Evolutionary conservation across 352 stramenopile species (phyloP).

Genomic region (Phytopythium ostracodes): DNA sequence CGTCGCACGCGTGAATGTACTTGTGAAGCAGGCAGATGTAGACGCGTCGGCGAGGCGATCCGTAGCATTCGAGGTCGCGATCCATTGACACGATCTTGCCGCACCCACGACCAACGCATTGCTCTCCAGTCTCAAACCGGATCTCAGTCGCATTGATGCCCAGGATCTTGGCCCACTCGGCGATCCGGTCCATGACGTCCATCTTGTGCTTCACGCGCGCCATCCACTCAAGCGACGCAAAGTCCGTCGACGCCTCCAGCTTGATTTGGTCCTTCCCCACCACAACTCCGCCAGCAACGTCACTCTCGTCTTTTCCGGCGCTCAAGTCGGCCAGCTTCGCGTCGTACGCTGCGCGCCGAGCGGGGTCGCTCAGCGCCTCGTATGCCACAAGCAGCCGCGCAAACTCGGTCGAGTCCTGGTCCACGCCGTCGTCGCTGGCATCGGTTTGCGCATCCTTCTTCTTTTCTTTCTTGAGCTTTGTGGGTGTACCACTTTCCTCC

Average conservation of each 20-base stretch:
- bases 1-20: constrained; percentile 81
- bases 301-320: constrained; percentile 1
- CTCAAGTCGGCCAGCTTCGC: constrained; percentile 29
- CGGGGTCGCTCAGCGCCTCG: constrained; percentile 66
- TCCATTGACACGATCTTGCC: constrained; percentile 86
- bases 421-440: constrained; percentile 9
- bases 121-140: constrained; percentile 68
- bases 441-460: neutral
- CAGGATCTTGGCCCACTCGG: constrained; percentile 67
- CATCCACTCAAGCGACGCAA: constrained; percentile 82
- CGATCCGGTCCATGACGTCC: constrained; percentile 78
- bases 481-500: neutral
- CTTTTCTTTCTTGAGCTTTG: constrained; percentile 4
- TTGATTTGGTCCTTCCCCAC: constrained; percentile 59
- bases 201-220: constrained; percentile 82
- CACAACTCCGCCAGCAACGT: constrained; percentile 14
- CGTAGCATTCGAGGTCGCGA: constrained; percentile 67
- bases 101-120: constrained; percentile 47
- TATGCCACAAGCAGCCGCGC: constrained; percentile 62
- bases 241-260: constrained; percentile 63
- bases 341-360: constrained; percentile 53
- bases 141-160: constrained; percentile 57
- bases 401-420: constrained; percentile 48
- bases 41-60: constrained; percentile 58
- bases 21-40: constrained; percentile 78